A percentile compares a stretch with the other conserved stretches of the same genome.
Conservation (phyloP, 768 basidiomycete species). For the Glaciozyma martinii region DNA sequence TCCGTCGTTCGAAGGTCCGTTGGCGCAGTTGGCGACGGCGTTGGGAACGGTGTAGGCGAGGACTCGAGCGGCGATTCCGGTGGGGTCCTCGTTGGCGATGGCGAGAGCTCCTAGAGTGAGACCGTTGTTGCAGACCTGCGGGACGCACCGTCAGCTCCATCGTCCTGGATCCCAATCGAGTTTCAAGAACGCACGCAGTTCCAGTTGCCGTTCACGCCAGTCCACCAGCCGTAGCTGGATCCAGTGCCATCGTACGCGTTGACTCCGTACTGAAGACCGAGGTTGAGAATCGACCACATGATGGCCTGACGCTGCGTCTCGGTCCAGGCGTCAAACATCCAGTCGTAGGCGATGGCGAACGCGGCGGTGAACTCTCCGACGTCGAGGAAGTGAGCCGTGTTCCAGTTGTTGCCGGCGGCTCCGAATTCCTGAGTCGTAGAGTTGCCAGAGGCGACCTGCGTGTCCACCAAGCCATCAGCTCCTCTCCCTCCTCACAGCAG, state of each 20-base stretch:
- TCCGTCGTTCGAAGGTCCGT: slow-evolving; percentile 52
- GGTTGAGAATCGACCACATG: slow-evolving; percentile 59
- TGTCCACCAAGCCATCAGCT: background rate
- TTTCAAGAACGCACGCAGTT: slow-evolving; percentile 53
- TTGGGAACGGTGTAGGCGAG: slow-evolving; percentile 62
- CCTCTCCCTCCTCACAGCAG: background rate
- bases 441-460: slow-evolving; percentile 67
- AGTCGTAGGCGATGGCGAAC: slow-evolving; percentile 90
- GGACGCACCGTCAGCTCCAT: background rate
- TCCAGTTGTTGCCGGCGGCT: slow-evolving; percentile 61
- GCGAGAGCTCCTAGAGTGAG: slow-evolving; percentile 82
- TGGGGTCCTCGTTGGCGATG: slow-evolving; percentile 64
- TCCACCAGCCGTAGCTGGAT: slow-evolving; percentile 32
- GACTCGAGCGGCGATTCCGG: slow-evolving; percentile 58
- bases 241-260: slow-evolving; percentile 17
- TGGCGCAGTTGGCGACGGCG: slow-evolving; percentile 58
- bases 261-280: slow-evolving; percentile 51
- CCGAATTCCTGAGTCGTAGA: slow-evolving; percentile 56
- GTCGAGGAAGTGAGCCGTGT: slow-evolving; percentile 83
- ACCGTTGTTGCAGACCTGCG: slow-evolving; percentile 71
- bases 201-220: slow-evolving; percentile 66
- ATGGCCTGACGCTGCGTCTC: slow-evolving; percentile 62
- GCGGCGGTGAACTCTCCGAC: slow-evolving; percentile 59
- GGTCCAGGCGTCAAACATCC: slow-evolving; percentile 80
- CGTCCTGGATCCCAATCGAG: too few species aligned